Base-by-base conservation (phyloP, 2,329 filamentous ascomycete genomes). In the Camptophora hylomeconis region DNA sequence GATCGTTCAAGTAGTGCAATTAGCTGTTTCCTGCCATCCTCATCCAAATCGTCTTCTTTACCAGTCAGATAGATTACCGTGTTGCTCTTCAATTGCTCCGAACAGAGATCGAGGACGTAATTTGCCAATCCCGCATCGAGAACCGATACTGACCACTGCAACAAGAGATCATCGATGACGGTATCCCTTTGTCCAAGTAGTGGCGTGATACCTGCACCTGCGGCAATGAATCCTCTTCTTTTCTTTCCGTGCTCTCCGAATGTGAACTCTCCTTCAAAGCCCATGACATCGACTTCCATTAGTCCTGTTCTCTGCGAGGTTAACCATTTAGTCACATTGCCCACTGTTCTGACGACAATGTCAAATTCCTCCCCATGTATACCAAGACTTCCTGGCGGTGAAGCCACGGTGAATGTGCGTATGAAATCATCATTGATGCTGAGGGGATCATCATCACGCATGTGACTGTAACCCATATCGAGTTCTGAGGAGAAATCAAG, bases 351-450 rank as follows among this genome's bases (percentile, higher is more conserved):
- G 1, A 74, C 69, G 4, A 80, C 87, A 37, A 92, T 75, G 42
- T 86, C 74, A 32, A 89, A 65, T 43, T 74, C 63, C 19, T 60
- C 45, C 32, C 53, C 35, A 28, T 53, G 36, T 21, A 49, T 39
- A 22, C 44, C 32, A 41, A 42, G 20, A 9, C 50, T 26, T 39
- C 50, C 28, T 35, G 74, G 69, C 7, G 28, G 52, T 2, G 67
- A 80, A 2, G 77, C 80, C 0, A 92, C 66, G 2, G 83, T 92
- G 46, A 92, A 92, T 0, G 82, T 92, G 16, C 83, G 63, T 4
- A 89, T 61, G 37, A 72, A 86, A 48, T 93, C 82, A 47, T 92
- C 83, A 44, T 92, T 93, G 10, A 92, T 51, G 42, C 73, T 80
- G 39, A 66, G 65, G 4, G 83, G 83, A 40, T 92, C 81, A 33